phyloP scores from a whole-genome alignment of 2,329 filamentous ascomycete genomes.

The Sclerotinia glacialis region DNA sequence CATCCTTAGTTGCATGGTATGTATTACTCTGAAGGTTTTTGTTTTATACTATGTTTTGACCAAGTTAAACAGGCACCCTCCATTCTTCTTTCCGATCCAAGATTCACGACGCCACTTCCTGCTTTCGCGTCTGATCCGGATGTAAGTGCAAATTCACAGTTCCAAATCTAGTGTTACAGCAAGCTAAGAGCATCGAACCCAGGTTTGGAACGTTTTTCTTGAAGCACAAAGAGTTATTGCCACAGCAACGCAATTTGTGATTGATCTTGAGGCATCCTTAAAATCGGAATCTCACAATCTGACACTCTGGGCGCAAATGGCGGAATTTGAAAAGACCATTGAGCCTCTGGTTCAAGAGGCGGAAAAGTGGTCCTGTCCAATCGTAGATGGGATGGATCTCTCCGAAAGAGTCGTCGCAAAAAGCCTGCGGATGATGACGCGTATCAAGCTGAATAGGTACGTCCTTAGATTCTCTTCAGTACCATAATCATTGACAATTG shows the following conservation, averaged over 20 bases:
- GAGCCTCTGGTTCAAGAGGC: constrained; percentile 31
- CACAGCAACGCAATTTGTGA: constrained; percentile 48
- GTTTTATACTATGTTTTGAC: constrained; percentile 1
- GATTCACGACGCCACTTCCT: constrained; percentile 47
- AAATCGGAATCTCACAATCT: constrained; percentile 43
- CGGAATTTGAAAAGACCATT: constrained; percentile 32
- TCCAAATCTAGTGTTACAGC: background rate
- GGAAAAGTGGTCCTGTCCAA: constrained; percentile 32
- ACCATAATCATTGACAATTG: background rate
- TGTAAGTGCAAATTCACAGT: constrained; percentile 29
- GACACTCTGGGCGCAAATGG: constrained; percentile 40
- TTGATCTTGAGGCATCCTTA: constrained; percentile 47
- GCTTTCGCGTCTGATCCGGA: constrained; percentile 44
- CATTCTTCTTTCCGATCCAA: constrained; percentile 45
- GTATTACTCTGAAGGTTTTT: constrained; percentile 20
- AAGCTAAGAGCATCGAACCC: background rate
- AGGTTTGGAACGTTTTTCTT: constrained; percentile 45
- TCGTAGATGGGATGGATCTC: constrained; percentile 40
- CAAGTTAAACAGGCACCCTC: constrained; percentile 42
- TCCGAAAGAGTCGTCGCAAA: constrained; percentile 45
- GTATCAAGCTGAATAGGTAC: constrained; percentile 44
- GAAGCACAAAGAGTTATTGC: constrained; percentile 50
- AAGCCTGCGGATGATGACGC: constrained; percentile 47
- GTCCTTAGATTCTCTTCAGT: background rate
- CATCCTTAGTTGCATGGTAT: constrained; percentile 50